Conservation (phyloP, 139 green algal genomes). For the Asterochloris erici region DNA sequence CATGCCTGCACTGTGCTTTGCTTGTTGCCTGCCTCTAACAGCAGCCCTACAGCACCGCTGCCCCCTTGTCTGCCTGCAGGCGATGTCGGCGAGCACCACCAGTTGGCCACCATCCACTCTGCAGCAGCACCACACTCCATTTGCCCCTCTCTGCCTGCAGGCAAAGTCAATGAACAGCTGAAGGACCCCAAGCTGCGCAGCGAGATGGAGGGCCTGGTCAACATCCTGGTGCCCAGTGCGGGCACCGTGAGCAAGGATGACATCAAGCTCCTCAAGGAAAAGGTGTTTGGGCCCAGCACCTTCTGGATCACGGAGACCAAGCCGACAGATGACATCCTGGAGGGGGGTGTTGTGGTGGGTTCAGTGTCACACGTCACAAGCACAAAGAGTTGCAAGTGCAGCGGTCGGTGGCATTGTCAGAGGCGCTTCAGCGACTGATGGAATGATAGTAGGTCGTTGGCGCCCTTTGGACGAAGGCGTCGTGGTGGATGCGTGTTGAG, state of each 20-base stretch:
- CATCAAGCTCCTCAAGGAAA: conserved; percentile 60
- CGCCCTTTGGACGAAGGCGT: too few species aligned
- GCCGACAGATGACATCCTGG: conserved; percentile 32
- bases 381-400: background rate
- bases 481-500: background rate
- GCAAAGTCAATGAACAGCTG: conserved; percentile 1
- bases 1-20: too few species aligned
- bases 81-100: too few species aligned
- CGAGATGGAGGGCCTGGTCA: conserved; percentile 68
- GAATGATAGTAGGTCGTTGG: too few species aligned
- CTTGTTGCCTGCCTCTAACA: too few species aligned
- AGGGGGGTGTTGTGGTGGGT: conserved; percentile 41
- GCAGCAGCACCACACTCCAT: too few species aligned
- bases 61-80: too few species aligned
- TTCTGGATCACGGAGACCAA: conserved; percentile 84
- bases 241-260: conserved; percentile 28
- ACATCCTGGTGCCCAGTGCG: conserved; percentile 25
- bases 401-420: background rate
- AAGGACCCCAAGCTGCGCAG: conserved; percentile 15
- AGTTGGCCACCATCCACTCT: too few species aligned
- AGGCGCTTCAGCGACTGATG: too few species aligned
- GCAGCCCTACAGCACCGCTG: too few species aligned
- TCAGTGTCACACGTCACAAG: background rate
- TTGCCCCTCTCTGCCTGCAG: background rate
- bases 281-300: conserved; percentile 67